Conservation (phyloP, 2,329 filamentous ascomycete genomes). For the Fusarium clavum region DNA sequence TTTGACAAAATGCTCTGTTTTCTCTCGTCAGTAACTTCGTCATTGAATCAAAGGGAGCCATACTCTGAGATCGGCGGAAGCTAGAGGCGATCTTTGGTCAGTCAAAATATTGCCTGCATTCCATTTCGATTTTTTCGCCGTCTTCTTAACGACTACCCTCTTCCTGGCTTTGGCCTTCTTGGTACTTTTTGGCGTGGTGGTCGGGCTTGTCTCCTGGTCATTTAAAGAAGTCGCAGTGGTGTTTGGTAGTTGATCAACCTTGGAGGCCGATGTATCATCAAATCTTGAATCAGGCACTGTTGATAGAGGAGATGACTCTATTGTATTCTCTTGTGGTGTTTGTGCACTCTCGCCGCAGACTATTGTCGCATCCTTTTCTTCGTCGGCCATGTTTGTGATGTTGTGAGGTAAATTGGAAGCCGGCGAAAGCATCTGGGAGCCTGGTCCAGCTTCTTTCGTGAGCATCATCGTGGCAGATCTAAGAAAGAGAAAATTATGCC, state of each 20-base stretch:
- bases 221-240: constrained; percentile 27
- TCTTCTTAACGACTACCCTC: constrained; percentile 40
- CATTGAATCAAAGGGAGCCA: not conserved
- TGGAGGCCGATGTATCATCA: constrained; percentile 2
- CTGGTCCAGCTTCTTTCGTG: not conserved
- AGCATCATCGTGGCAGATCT: too few relatives aligned
- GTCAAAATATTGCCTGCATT: constrained; percentile 51
- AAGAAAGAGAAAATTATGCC: not conserved
- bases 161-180: constrained; percentile 41
- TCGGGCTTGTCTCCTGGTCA: constrained; percentile 6
- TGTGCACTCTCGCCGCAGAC: not conserved
- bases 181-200: not conserved
- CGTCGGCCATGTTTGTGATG: constrained; percentile 11
- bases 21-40: not conserved
- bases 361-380: constrained; percentile 1
- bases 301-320: constrained; percentile 33
- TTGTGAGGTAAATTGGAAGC: not conserved
- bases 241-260: constrained; percentile 6
- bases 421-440: too few relatives aligned
- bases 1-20: constrained; percentile 53
- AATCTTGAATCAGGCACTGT: constrained; percentile 10
- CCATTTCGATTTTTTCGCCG: constrained; percentile 52
- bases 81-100: constrained; percentile 54
- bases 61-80: constrained; percentile 54
- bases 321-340: not conserved